Evolutionary conservation across 345 rosid species (phyloP).

Genomic region (Pistacia integerrima): DNA sequence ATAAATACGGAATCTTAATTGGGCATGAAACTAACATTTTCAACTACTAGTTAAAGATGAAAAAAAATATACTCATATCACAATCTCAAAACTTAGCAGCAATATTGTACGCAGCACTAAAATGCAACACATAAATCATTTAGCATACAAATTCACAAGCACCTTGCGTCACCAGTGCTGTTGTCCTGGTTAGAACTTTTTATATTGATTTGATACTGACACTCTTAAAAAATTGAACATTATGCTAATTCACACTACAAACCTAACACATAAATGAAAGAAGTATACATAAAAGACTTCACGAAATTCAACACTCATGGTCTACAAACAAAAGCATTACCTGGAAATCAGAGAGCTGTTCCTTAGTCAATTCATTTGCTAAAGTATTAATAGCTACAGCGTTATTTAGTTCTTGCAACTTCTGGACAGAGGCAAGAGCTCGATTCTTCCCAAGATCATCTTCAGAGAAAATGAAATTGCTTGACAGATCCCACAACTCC

Average conservation of each 20-base stretch:
- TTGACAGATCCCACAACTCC: constrained; percentile 83
- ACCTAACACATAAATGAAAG: background rate
- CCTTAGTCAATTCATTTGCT: constrained; percentile 65
- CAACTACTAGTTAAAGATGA: background rate
- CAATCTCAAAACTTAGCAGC: background rate
- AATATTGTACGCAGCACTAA: background rate
- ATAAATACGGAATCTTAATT: background rate
- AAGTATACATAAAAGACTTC: background rate
- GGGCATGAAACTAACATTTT: background rate
- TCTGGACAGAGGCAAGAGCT: constrained; percentile 80
- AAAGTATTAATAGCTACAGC: constrained; percentile 64
- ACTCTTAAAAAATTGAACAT: background rate
- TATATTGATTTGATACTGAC: background rate
- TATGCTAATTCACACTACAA: background rate
- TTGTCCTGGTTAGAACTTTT: too few species aligned
- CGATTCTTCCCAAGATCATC: constrained; percentile 81
- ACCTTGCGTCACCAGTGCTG: background rate
- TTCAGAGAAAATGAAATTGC: constrained; percentile 76
- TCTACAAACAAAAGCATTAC: constrained; percentile 30
- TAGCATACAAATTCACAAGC: background rate
- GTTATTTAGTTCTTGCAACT: constrained; percentile 89
- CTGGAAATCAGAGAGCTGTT: constrained; percentile 81
- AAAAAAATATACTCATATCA: background rate
- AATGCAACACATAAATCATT: background rate
- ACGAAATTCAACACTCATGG: background rate